Evolutionary conservation across 2,329 filamentous ascomycete genomes (phyloP).

Genomic region (Penicillium sp.): DNA sequence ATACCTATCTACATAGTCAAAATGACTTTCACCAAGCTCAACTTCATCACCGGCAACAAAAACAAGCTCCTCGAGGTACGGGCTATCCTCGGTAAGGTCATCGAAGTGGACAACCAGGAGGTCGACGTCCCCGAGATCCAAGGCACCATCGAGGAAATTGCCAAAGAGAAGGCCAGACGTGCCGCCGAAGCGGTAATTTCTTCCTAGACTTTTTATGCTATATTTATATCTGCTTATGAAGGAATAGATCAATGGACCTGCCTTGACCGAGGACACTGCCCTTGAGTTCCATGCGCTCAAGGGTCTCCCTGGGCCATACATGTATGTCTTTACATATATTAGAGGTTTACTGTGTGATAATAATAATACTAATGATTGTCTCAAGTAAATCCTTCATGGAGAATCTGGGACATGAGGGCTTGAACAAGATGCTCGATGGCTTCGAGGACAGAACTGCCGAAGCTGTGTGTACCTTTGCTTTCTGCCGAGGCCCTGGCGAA

Average conservation of each 20-base stretch:
- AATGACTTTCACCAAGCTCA: constrained; percentile 57
- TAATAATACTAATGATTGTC: background rate
- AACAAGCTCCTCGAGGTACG: constrained; percentile 91
- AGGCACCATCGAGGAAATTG: constrained; percentile 88
- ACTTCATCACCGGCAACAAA: constrained; percentile 95
- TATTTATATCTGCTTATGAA: constrained; percentile 2
- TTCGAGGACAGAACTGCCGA: constrained; percentile 89
- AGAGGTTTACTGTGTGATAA: constrained; percentile 2
- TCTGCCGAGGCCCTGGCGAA: constrained; percentile 78
- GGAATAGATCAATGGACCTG: constrained; percentile 72
- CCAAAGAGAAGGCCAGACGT: constrained; percentile 76
- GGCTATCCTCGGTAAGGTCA: constrained; percentile 72
- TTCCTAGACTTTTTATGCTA: background rate
- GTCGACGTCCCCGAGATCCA: constrained; percentile 88
- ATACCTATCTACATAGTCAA: constrained; percentile 30
- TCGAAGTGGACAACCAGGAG: constrained; percentile 70
- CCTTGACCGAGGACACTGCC: constrained; percentile 93
- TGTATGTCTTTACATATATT: constrained; percentile 59
- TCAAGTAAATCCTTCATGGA: constrained; percentile 90
- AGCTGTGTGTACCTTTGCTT: constrained; percentile 94
- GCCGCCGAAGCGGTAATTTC: constrained; percentile 71
- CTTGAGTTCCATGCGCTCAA: constrained; percentile 87
- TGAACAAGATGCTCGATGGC: constrained; percentile 85
- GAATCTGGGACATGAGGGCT: constrained; percentile 73
- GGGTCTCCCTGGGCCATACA: constrained; percentile 92